Percentiles rank a stretch among this genome's conserved stretches.
phyloP scores from a whole-genome alignment of 2,329 filamentous ascomycete species.

The Beauveria bassiana region DNA sequence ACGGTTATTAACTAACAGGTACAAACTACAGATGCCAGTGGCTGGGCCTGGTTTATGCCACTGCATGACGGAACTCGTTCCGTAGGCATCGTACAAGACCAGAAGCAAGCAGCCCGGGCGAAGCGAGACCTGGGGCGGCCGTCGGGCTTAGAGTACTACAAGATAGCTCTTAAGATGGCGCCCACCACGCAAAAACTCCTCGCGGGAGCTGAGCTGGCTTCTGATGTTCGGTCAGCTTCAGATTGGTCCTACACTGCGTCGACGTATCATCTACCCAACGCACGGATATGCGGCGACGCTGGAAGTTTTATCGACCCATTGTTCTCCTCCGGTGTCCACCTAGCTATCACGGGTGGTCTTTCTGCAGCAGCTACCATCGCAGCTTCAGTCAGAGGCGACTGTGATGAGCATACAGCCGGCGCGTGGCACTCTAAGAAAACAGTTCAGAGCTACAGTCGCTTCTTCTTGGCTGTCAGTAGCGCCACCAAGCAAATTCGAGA shows the following conservation, averaged over 20 bases:
- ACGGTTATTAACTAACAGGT: too few species aligned
- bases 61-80: conserved; percentile 38
- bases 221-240: conserved; percentile 35
- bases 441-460: conserved; percentile 38
- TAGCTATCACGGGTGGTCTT: conserved; percentile 34
- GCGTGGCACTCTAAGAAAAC: conserved; percentile 37
- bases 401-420: conserved; percentile 28
- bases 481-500: conserved; percentile 17
- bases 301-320: conserved; percentile 42
- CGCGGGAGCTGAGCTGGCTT: conserved; percentile 23
- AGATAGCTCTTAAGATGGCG: conserved; percentile 24
- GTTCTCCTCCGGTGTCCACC: conserved; percentile 40
- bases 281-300: conserved; percentile 37
- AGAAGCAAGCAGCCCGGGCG: conserved; percentile 26
- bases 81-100: conserved; percentile 34
- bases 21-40: conserved; percentile 30
- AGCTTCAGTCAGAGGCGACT: conserved; percentile 30
- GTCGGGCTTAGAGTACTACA: conserved; percentile 25
- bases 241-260: conserved; percentile 41
- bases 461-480: conserved; percentile 34
- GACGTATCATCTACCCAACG: conserved; percentile 30
- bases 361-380: conserved; percentile 37
- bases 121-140: conserved; percentile 23
- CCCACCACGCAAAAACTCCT: conserved; percentile 25
- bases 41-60: conserved; percentile 44